Conservation (phyloP, 495 filamentous ascomycete species). For the Lasiosphaeris hirsuta region DNA sequence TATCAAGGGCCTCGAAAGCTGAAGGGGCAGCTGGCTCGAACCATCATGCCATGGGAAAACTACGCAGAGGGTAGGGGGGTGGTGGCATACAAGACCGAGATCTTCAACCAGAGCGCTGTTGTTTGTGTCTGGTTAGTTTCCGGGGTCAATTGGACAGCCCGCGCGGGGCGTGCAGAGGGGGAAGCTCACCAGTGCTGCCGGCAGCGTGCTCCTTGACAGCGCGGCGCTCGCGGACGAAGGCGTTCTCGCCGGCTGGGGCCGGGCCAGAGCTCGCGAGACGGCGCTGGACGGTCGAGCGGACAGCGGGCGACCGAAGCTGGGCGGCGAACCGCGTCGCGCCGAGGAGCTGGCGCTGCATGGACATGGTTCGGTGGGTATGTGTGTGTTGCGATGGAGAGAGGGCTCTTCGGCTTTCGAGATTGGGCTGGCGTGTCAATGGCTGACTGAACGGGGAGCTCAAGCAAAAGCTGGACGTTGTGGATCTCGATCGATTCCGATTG, state of each 20-base stretch:
- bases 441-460: background rate
- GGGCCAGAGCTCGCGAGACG: conserved; percentile 59
- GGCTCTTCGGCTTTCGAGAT: background rate
- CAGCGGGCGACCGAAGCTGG: conserved; percentile 51
- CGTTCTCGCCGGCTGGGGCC: conserved; percentile 65
- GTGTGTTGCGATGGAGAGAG: background rate
- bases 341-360: conserved; percentile 58
- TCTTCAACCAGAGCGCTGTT: conserved; percentile 88
- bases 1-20: no score
- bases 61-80: conserved; percentile 14
- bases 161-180: background rate
- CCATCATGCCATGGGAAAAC: conserved; percentile 21
- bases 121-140: conserved; percentile 9
- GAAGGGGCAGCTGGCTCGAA: no score
- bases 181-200: conserved; percentile 69
- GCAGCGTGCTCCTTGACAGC: conserved; percentile 83
- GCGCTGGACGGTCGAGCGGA: conserved; percentile 48
- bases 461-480: background rate
- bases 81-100: conserved; percentile 77
- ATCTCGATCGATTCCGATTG: background rate
- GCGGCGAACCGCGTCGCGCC: conserved; percentile 55
- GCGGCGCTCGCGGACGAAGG: conserved; percentile 81
- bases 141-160: background rate
- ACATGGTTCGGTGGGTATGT: conserved; percentile 44
- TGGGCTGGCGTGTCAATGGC: conserved; percentile 1